Percentiles rank a stretch among this genome's conserved stretches.
phyloP scores from a whole-genome alignment of 805 yeast genomes.

The Kluyveromyces aestuarii region DNA sequence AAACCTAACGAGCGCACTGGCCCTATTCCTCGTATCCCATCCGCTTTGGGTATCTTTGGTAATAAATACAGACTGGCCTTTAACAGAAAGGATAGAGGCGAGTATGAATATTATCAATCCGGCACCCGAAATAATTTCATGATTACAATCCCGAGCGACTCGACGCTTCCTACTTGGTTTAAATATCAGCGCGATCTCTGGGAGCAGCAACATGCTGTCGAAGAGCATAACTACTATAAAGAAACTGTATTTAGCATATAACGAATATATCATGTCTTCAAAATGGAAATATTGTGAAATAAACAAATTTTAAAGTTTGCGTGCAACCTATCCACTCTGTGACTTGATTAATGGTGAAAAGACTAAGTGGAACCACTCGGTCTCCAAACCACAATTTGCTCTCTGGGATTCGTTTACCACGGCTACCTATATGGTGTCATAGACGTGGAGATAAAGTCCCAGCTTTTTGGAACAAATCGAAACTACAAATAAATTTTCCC shows the following conservation, averaged over 20 bases:
- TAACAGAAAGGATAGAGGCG: constrained; percentile 23
- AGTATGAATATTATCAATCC: constrained; percentile 33
- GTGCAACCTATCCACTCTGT: constrained; percentile 19
- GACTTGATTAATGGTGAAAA: constrained; percentile 2
- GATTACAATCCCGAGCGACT: constrained; percentile 51
- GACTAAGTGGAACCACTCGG: background rate
- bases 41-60: constrained; percentile 27
- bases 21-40: constrained; percentile 6
- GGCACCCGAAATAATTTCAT: constrained; percentile 28
- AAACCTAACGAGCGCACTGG: constrained; percentile 5
- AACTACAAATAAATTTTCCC: too few relatives aligned
- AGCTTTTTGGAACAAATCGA: constrained; percentile 5
- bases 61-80: constrained; percentile 25
- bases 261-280: constrained; percentile 25
- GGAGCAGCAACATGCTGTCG: constrained; percentile 40
- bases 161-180: constrained; percentile 71
- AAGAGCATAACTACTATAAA: constrained; percentile 26
- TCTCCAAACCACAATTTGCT: constrained; percentile 11
- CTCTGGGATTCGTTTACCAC: constrained; percentile 53
- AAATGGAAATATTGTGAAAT: constrained; percentile 19
- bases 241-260: constrained; percentile 20
- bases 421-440: constrained; percentile 31
- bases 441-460: constrained; percentile 41
- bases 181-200: constrained; percentile 51
- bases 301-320: background rate